A percentile compares a stretch with the other conserved stretches of the same genome.
Evolutionary conservation across 2,329 filamentous ascomycete genomes (phyloP).

Genomic region (Calonectria ilicicola): DNA sequence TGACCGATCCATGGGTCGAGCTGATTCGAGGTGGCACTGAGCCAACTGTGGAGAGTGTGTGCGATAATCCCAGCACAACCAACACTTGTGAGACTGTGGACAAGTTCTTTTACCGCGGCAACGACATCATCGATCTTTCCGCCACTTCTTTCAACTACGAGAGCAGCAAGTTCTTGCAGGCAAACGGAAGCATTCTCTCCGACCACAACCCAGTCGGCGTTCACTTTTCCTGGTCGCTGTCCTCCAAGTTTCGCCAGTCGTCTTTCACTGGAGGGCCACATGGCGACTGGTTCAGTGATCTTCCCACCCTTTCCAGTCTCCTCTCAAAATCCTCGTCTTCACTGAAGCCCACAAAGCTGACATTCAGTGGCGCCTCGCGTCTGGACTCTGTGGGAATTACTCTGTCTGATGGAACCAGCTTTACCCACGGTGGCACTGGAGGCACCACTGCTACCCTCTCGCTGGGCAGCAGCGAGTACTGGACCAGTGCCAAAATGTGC

Average conservation of each 20-base stretch:
- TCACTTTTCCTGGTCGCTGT: conserved; percentile 56
- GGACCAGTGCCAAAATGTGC: conserved; percentile 17
- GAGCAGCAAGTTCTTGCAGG: conserved; percentile 66
- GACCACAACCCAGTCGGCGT: conserved; percentile 75
- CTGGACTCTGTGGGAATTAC: conserved; percentile 10
- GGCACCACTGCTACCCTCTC: background rate
- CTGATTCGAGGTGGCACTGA: conserved; percentile 60
- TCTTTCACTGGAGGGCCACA: conserved; percentile 3
- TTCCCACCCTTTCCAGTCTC: background rate
- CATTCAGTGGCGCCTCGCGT: background rate
- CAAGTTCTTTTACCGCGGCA: conserved; percentile 72
- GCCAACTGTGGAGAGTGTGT: conserved; percentile 45
- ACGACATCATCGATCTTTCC: conserved; percentile 55
- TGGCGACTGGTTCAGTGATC: conserved; percentile 16
- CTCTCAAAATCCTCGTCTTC: background rate
- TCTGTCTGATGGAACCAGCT: background rate
- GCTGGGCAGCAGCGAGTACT: conserved; percentile 3
- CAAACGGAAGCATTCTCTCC: conserved; percentile 66
- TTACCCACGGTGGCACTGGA: conserved; percentile 9
- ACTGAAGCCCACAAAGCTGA: conserved; percentile 3
- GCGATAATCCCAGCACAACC: conserved; percentile 58
- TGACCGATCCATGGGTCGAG: conserved; percentile 72
- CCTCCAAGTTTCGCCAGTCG: conserved; percentile 8
- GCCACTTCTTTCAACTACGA: conserved; percentile 68
- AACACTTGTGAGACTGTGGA: conserved; percentile 74